Base-by-base conservation (phyloP, 2,329 filamentous ascomycete genomes). In the Aspergillus texensis region DNA sequence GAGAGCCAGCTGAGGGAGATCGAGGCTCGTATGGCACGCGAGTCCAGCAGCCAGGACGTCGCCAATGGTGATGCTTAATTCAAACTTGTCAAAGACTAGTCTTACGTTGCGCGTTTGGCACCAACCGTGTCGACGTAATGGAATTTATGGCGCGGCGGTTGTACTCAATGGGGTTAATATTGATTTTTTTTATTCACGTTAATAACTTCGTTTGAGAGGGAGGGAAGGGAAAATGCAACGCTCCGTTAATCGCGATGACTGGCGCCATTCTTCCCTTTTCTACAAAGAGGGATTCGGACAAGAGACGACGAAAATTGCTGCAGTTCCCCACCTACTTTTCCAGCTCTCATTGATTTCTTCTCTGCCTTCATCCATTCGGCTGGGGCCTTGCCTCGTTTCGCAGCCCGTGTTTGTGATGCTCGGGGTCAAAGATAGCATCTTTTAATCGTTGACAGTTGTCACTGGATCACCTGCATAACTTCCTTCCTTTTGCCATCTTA, bases 1-100 rank as follows among this genome's bases (percentile, higher is more conserved):
- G 95, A 99, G 85, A 97, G 93, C 76, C 95, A 99, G 84, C 89
- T 99, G 74, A 94, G 95, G 82, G 95, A 99, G 85, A 97, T 99
- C 78, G 94, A 98, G 83, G 94, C 94, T 67, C 91, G 94, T 77
- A 97, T 98, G 94, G 90, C 94, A 77, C 89, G 94, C 78, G 93
- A 96, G 82, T 86, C 89, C 68, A 89, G 87, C 76, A 74, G 70
- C 45, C 65, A 68, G 61, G 76, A 78, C 59, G 70, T 68, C 61
- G 66, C 72, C 69, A 75, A 75, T 65, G 76, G 74, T 69, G 77
- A 78, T 62, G 74, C 74, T 65, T 79, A 77, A 72, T 69, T 71
- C 48, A 70, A 71, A 67, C 70, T 69, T 71, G 64, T 36, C 48
- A 46, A 68, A 63, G 65, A 71, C 69, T 64, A 68, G 65, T 70